These are phyloP conservation scores for Grigorovia humatica DNA, from an alignment of 805 yeast species.

Conservation along the genomic window DNA sequence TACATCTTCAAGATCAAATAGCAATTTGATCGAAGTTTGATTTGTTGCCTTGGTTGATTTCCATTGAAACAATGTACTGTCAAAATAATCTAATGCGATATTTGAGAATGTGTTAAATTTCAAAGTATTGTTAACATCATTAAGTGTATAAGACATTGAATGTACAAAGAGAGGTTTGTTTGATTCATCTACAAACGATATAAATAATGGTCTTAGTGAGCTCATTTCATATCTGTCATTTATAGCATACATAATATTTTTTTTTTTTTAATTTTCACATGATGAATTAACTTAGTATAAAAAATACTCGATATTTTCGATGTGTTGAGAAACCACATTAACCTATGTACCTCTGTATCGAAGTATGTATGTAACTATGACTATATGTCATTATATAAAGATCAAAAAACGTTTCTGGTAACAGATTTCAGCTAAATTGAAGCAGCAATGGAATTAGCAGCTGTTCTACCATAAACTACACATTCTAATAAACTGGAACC, in stretches of 20 bases:
- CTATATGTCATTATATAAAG: neutral
- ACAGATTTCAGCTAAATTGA: neutral
- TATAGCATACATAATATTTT: too few species aligned
- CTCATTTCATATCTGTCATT: neutral
- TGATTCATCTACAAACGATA: constrained; percentile 18
- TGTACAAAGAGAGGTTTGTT: constrained; percentile 22
- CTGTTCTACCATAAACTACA: constrained; percentile 49
- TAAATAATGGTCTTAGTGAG: constrained; percentile 7
- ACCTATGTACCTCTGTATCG: too few species aligned
- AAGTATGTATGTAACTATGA: neutral
- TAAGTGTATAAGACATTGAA: constrained; percentile 9
- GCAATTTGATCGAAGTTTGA: constrained; percentile 10
- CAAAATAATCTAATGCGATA: constrained; percentile 26
- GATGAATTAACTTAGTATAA: too few species aligned
- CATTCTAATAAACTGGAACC: constrained; percentile 51
- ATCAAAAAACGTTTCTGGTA: neutral
- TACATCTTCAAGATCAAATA: constrained; percentile 24
- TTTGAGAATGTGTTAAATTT: constrained; percentile 26
- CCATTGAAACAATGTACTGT: constrained; percentile 21
- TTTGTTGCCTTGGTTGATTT: constrained; percentile 3
- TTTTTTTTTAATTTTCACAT: too few species aligned
- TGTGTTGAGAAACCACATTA: neutral
- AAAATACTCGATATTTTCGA: too few species aligned
- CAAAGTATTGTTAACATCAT: constrained; percentile 16
- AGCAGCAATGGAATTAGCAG: constrained; percentile 30